These are phyloP conservation scores for Phytophthora cactorum DNA, from an alignment of 352 stramenopile genomes.

Conservation along the genomic window DNA sequence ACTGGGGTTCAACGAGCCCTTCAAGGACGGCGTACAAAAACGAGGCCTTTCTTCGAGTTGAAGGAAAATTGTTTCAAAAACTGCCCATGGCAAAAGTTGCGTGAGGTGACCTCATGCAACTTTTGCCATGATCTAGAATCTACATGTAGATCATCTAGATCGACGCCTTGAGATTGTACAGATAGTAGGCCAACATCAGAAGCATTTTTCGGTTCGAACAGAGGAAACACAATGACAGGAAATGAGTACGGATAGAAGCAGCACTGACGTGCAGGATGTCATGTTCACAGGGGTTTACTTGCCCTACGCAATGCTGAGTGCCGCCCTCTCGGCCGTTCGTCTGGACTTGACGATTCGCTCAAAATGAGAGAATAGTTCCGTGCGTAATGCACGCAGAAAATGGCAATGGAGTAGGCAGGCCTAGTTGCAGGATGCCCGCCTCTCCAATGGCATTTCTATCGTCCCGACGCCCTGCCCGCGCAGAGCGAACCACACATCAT, in stretches of 20 bases:
- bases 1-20: conserved; percentile 5
- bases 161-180: too few species aligned
- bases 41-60: conserved; percentile 9
- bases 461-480: conserved; percentile 12
- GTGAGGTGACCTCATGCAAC: too few species aligned
- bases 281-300: conserved; percentile 17
- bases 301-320: conserved; percentile 10
- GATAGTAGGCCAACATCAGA: too few species aligned
- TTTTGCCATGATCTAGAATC: too few species aligned
- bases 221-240: conserved; percentile 6
- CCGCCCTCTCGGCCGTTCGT: conserved; percentile 1
- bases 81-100: too few species aligned
- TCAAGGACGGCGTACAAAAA: neutral
- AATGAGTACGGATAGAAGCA: too few species aligned
- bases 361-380: conserved; percentile 33
- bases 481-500: neutral
- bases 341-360: conserved; percentile 33
- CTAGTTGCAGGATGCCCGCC: conserved; percentile 33
- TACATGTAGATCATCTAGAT: too few species aligned
- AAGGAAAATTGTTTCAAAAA: neutral
- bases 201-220: neutral
- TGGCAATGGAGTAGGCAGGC: conserved; percentile 29
- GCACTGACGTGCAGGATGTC: neutral
- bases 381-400: conserved; percentile 30
- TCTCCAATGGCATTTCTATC: conserved; percentile 37